Base-by-base conservation (phyloP, 2,329 filamentous ascomycete genomes). In the Fusarium bulbicola region DNA sequence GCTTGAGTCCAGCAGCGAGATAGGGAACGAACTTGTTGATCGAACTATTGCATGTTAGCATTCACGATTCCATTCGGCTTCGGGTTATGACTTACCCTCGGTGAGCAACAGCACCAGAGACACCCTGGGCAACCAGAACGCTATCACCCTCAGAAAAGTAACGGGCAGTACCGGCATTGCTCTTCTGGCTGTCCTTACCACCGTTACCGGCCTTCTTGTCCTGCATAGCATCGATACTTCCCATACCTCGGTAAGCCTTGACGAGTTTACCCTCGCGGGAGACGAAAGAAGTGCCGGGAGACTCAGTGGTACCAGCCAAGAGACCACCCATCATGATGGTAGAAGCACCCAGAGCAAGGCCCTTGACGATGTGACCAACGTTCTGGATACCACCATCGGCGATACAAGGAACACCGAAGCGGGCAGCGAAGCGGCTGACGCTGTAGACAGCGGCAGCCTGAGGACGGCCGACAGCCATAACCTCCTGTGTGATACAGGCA, bases 261-360 rank as follows among this genome's bases (percentile, higher is more conserved):
- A 99, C 95, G 61, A 99, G 92, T 89, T 98, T 97, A 74, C 96
- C 96, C 85, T 98, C 95, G 69, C 93, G 92, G 80, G 94, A 97
- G 77, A 99, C 94, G 80, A 97, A 98, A 76, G 97, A 98, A 75
- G 95, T 95, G 74, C 96, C 97, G 40, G 96, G 96, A 42, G 95
- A 98, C 86, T 99, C 96, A 46, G 95, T 98, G 73, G 96, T 98
- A 82, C 97, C 96, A 57, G 96, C 96, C 74, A 99, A 90, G 59
- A 99, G 91, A 85, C 96, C 97, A 79, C 96, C 96, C 96, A 99
- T 99, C 96, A 99, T 99, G 82, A 99, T 92, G 42, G 95, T 97
- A 50, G 93, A 94, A 66, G 96, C 96, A 77, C 96, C 96, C 73
- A 99, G 91, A 52, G 96, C 92, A 75, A 99, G 91, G 81, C 95